Base-by-base conservation (phyloP, 1,284 basidiomycete genomes). In the Pyrrhoderma lamaoense region DNA sequence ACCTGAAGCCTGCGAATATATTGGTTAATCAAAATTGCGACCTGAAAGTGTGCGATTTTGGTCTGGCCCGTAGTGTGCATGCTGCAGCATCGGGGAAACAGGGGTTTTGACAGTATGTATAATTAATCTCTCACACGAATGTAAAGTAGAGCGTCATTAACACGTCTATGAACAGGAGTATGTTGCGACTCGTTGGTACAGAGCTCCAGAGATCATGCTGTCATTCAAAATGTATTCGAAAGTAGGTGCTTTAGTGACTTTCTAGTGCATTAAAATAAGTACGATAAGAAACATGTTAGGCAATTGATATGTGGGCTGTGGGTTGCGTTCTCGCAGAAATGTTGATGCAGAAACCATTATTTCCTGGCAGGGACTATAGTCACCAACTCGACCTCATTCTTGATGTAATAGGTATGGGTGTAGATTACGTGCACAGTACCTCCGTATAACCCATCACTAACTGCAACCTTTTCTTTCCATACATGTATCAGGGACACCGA, bases 351-450 rank as follows among this genome's bases (percentile, higher is more conserved):
- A 91, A 93, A 63, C 96, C 96, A 0, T 97, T 99, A 62, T 99
- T 93, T 78, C 98, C 98, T 68, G 96, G 96, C 48, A 75, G 93
- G 70, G 95, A 99, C 66, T 96, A 97, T 64, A 95, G 99, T 52
- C 95, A 99, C 67, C 95, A 99, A 68, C 77, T 99, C 39, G 99
- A 99, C 66, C 94, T 97, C 67, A 98, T 99, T 63, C 76, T 99
- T 38, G 93, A 99, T 69, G 93, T 94, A 63, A 82, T 99, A 23
- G 96, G 96, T 40, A 98, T 94, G 0, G n/a, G 95, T 95, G 0
- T 89, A 89, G 9, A 94, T 98, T 90, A 91, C 45, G 77, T 86
- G 59, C 93, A 51, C 14, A 16, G 16, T 27, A 19, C 13, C n/a
- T n/a, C n/a, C n/a, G n/a, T n/a, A n/a, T n/a, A n/a, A n/a, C n/a